A percentile compares a stretch with the other conserved stretches of the same genome.
Evolutionary conservation across 768 basidiomycete genomes (phyloP).

Genomic region (Podaxis sp.): DNA sequence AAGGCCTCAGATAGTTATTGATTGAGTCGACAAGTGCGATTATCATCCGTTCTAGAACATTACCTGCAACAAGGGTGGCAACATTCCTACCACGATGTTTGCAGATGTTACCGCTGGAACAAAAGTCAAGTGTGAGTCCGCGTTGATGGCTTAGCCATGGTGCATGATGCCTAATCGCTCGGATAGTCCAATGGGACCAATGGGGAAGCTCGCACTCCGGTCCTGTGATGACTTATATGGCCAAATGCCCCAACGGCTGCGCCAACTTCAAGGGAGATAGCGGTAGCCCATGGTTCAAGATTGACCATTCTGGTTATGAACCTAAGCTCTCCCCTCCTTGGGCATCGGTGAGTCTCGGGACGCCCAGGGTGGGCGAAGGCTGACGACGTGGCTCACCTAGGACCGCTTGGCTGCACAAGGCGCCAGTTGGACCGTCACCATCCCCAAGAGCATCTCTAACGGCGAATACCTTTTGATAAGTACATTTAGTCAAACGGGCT

Average conservation of each 20-base stretch:
- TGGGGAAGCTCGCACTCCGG: constrained; percentile 16
- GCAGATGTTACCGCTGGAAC: constrained; percentile 21
- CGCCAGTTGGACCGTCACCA: constrained; percentile 30
- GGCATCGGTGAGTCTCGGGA: constrained; percentile 18
- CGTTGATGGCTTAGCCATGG: neutral
- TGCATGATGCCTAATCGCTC: neutral
- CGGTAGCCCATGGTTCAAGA: constrained; percentile 20
- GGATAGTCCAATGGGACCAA: constrained; percentile 20
- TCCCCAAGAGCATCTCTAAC: constrained; percentile 33
- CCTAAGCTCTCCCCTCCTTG: constrained; percentile 17
- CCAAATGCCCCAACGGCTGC: constrained; percentile 22
- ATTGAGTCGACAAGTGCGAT: neutral
- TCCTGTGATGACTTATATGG: constrained; percentile 23
- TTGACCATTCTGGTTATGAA: constrained; percentile 15
- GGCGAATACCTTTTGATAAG: constrained; percentile 34
- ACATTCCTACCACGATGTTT: constrained; percentile 19
- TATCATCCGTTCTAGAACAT: constrained; percentile 1
- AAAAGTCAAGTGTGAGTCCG: constrained; percentile 18
- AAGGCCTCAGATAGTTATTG: neutral
- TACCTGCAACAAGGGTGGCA: constrained; percentile 25
- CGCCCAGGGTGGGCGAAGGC: constrained; percentile 45
- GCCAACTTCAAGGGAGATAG: constrained; percentile 23
- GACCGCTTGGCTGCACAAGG: constrained; percentile 25
- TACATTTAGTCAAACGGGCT: neutral
- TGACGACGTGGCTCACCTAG: constrained; percentile 19